Conservation (phyloP, 768 basidiomycete species). For the Trametes villosa region DNA sequence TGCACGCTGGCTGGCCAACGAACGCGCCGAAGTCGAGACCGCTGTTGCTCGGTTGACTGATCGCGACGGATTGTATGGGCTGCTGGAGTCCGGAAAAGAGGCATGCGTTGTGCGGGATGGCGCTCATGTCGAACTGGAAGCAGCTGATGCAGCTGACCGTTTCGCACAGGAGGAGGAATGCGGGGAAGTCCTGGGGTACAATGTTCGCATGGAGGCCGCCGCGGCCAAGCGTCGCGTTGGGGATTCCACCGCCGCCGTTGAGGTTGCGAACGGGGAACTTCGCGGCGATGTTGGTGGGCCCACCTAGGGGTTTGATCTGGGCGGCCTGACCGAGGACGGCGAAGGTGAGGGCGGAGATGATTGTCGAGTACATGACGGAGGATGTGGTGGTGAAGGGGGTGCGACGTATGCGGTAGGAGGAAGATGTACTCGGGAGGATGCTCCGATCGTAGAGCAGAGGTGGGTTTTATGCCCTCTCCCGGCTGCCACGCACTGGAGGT, state of each 20-base stretch:
- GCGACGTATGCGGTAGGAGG: too few species aligned
- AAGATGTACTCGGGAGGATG: too few species aligned
- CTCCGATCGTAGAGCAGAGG: too few species aligned
- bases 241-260: neutral
- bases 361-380: too few species aligned
- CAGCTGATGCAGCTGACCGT: neutral
- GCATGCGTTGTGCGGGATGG: conserved; percentile 1
- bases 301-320: neutral
- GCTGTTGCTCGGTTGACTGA: conserved; percentile 5
- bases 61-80: neutral
- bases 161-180: conserved; percentile 6
- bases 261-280: conserved; percentile 10
- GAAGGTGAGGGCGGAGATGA: neutral
- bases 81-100: neutral
- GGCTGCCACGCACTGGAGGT: too few species aligned
- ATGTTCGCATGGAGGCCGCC: conserved; percentile 1
- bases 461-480: too few species aligned
- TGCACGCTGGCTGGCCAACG: neutral
- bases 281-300: neutral
- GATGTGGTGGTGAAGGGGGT: too few species aligned
- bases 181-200: conserved; percentile 1
- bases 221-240: conserved; percentile 7
- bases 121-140: neutral
- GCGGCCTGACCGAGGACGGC: conserved; percentile 2
- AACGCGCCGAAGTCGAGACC: conserved; percentile 5